Base-by-base conservation (phyloP, 805 yeast species). In the Suhomyces canberraensis region DNA sequence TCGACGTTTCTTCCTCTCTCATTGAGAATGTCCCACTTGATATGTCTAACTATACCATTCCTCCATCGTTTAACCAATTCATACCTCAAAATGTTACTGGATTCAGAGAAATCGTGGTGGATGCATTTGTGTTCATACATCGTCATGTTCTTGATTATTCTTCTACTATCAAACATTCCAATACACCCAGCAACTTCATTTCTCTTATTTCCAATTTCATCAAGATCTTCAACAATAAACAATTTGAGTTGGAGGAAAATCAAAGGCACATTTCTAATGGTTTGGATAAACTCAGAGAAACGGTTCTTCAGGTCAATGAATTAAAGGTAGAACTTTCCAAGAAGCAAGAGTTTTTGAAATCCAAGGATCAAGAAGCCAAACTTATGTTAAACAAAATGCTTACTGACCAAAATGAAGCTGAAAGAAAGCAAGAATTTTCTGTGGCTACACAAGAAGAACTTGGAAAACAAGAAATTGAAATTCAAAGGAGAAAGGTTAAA, bases 331-430 rank as follows among this genome's bases (percentile, higher is more conserved):
- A 67, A 1, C 62, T 91, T 3, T 70, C 81, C 0, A 59, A 50
- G 17, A 84, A 87, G 51, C 73, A 76, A 41, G 45, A 38, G 1
- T 62, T 61, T 16, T 65, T 91, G 20, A 54, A 56, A 15, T 37
- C 25, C 0, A 91, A 89, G 43, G 86, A 84, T 39, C 47, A 58
- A 11, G 85, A 83, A 45, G 95, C 96, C 0, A 73, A 76, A 40
- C 60, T 61, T 17, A 84, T 87, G 72, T 70, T 91, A 27, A 78
- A 81, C 49, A 76, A 67, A 37, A 87, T 91, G 85, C 71, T 91
- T 11, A 60, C 71, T 1, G 95, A 88, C 29, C 98, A 91, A 54
- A 88, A 86, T 52, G 95, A 88, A 48, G 91, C 97, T 0, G 98
- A 91, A 54, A 69, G 96, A 45, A 88, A 84, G 47, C 84, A 84